Conservation (phyloP, 306 rosid species). For the Amphicarpaea edgeworthii region DNA sequence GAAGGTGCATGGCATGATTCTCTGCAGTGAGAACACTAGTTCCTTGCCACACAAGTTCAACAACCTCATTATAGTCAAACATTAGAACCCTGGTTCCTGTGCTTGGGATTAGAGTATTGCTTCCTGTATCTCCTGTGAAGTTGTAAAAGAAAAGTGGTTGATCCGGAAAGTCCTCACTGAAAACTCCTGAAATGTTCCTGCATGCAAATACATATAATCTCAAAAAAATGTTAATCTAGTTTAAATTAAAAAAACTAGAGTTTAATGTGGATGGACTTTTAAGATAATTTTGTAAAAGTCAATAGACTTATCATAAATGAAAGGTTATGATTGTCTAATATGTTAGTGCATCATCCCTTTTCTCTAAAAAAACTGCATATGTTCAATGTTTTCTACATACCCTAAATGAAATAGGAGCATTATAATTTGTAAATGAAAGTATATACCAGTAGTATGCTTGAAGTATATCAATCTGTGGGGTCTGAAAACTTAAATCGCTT, state of each 20-base stretch:
- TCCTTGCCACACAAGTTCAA: slow-evolving; percentile 24
- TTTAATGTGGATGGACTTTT: too few species aligned
- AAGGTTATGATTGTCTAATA: too few species aligned
- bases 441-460: slow-evolving; percentile 5
- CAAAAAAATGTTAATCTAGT: neutral
- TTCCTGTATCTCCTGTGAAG: slow-evolving; percentile 12
- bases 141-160: slow-evolving; percentile 5
- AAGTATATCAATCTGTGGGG: slow-evolving; percentile 4
- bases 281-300: too few species aligned
- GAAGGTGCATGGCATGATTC: slow-evolving; percentile 30
- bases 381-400: neutral
- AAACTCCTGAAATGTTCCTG: slow-evolving; percentile 24
- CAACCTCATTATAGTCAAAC: slow-evolving; percentile 1
- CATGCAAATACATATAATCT: neutral
- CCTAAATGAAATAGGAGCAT: neutral
- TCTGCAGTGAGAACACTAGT: neutral
- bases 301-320: too few species aligned
- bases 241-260: too few species aligned
- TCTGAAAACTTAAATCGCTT: slow-evolving; percentile 3
- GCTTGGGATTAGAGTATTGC: neutral
- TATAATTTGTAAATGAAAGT: neutral
- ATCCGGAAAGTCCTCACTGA: slow-evolving; percentile 16
- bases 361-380: too few species aligned
- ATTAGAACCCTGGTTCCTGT: slow-evolving; percentile 20
- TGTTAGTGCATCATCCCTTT: too few species aligned